Evolutionary conservation across 805 yeast species (phyloP).

Genomic region (Blastobotrys peoriensis): DNA sequence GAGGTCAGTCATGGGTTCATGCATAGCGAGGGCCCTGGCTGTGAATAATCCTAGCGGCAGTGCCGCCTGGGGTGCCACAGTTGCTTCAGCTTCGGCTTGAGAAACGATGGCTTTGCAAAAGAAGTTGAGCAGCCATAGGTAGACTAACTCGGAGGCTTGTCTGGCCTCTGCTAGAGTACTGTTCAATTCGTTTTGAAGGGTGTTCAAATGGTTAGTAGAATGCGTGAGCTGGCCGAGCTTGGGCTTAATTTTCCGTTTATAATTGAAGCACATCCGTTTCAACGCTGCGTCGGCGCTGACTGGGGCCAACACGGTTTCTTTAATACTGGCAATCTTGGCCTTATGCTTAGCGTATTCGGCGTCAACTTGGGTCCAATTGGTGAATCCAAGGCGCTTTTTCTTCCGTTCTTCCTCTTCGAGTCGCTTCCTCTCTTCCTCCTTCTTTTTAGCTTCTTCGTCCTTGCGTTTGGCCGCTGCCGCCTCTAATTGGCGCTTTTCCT

Average conservation of each 20-base stretch:
- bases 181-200: conserved; percentile 40
- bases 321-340: conserved; percentile 42
- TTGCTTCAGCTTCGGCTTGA: conserved; percentile 90
- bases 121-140: conserved; percentile 70
- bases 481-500: conserved; percentile 21
- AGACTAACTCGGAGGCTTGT: conserved; percentile 43
- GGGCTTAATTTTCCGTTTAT: conserved; percentile 75
- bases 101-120: conserved; percentile 79
- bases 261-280: conserved; percentile 50
- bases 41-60: conserved; percentile 71
- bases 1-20: conserved; percentile 48
- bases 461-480: conserved; percentile 22
- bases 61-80: conserved; percentile 71
- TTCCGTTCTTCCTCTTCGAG: conserved; percentile 15
- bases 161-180: conserved; percentile 45
- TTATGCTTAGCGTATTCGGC: conserved; percentile 27
- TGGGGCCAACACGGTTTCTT: conserved; percentile 50
- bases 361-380: conserved; percentile 25
- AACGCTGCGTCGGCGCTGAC: conserved; percentile 47
- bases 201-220: conserved; percentile 51
- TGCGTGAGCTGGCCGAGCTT: conserved; percentile 88
- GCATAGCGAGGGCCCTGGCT: conserved; percentile 22
- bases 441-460: conserved; percentile 17
- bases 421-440: conserved; percentile 15
- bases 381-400: conserved; percentile 13